These are phyloP conservation scores for Serendipita indica DNA, from an alignment of 768 basidiomycete species.

Conservation along the genomic window DNA sequence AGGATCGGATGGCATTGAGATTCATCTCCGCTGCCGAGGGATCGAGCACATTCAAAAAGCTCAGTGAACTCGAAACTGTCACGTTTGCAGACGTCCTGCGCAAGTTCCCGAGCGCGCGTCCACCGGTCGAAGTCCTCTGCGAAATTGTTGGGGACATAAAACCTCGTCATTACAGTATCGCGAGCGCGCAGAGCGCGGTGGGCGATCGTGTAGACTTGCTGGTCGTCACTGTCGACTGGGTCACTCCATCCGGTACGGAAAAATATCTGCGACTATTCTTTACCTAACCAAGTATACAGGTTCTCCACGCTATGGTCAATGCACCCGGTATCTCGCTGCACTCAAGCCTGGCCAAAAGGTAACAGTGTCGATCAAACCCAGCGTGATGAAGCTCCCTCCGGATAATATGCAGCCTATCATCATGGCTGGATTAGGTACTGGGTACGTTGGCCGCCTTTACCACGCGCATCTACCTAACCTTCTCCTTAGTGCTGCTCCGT, in stretches of 20 bases:
- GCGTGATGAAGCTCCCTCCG: constrained; percentile 97
- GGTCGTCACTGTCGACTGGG: constrained; percentile 94
- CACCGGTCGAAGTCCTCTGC: constrained; percentile 72
- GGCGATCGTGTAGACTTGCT: constrained; percentile 89
- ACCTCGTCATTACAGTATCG: constrained; percentile 96
- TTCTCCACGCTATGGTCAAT: constrained; percentile 72
- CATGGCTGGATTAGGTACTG: constrained; percentile 97
- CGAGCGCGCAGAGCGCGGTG: constrained; percentile 86
- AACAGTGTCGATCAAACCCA: constrained; percentile 94
- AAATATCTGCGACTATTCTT: constrained; percentile 4
- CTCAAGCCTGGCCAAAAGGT: constrained; percentile 81
- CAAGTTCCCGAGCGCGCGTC: constrained; percentile 62
- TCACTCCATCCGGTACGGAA: constrained; percentile 58
- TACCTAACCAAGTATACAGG: constrained; percentile 31
- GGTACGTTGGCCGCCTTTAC: constrained; percentile 23
- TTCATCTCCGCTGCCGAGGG: constrained; percentile 95
- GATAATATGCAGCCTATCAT: constrained; percentile 79
- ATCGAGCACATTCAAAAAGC: constrained; percentile 81
- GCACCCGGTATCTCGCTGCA: constrained; percentile 82
- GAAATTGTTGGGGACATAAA: constrained; percentile 89
- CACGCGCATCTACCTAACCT: neutral
- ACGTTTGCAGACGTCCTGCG: constrained; percentile 78
- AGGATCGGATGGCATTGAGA: constrained; percentile 64
- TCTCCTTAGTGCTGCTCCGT: constrained; percentile 58
- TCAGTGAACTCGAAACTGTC: constrained; percentile 88